phyloP scores from a whole-genome alignment of 257 asterid genomes.

The Penstemon davidsonii region DNA sequence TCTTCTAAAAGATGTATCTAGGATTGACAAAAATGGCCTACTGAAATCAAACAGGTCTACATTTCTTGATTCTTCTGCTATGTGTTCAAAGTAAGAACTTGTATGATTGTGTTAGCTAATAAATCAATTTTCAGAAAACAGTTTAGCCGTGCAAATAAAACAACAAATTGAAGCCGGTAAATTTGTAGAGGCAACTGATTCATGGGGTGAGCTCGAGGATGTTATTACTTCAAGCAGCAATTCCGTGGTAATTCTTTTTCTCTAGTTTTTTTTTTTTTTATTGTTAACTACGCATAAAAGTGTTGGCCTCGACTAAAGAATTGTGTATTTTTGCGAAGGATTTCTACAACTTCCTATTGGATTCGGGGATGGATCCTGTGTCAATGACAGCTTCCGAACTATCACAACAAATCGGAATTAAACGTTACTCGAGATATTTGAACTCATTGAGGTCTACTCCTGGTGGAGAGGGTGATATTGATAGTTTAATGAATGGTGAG shows the following conservation, averaged over 20 bases:
- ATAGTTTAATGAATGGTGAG: constrained; percentile 68
- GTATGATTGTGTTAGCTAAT: constrained; percentile 7
- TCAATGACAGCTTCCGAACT: constrained; percentile 54
- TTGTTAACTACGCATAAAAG: no score
- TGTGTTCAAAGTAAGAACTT: neutral
- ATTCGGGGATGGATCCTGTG: constrained; percentile 67
- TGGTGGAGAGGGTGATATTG: constrained; percentile 55
- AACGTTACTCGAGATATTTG: constrained; percentile 66
- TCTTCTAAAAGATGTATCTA: constrained; percentile 80
- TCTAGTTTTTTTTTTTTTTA: no score
- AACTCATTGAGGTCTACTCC: constrained; percentile 49
- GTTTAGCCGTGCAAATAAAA: constrained; percentile 62
- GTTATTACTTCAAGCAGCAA: constrained; percentile 51
- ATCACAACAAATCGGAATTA: constrained; percentile 40
- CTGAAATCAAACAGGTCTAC: constrained; percentile 68
- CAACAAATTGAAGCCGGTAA: constrained; percentile 51
- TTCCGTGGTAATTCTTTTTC: constrained; percentile 53
- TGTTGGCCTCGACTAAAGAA: no score
- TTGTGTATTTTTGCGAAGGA: constrained; percentile 42
- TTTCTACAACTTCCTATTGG: constrained; percentile 86
- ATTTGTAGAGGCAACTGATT: constrained; percentile 61
- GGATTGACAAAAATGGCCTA: constrained; percentile 71
- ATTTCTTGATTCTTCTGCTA: neutral
- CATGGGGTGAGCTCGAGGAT: constrained; percentile 66
- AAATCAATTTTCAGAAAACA: constrained; percentile 35